Conservation (phyloP, 495 filamentous ascomycete genomes). For the Penicillium lagena region DNA sequence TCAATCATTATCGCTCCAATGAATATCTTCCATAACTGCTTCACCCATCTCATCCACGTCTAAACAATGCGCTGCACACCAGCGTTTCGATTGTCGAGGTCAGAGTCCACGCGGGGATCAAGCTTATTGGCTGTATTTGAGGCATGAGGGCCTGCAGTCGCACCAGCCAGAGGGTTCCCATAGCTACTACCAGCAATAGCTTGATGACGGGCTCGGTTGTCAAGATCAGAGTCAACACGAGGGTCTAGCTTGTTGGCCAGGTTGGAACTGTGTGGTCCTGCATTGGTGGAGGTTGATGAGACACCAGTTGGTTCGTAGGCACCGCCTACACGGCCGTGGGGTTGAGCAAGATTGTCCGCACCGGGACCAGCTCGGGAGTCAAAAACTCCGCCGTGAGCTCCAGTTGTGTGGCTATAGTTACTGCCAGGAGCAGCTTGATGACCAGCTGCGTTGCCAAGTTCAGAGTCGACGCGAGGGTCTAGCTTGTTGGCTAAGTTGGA, state of each 20-base stretch:
- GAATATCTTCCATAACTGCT: too few relatives aligned
- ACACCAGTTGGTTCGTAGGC: too few relatives aligned
- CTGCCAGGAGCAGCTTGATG: constrained; percentile 19
- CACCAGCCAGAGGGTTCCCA: constrained; percentile 16
- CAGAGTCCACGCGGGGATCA: constrained; percentile 38
- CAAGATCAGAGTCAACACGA: constrained; percentile 39
- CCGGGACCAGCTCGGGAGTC: too few relatives aligned
- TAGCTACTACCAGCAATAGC: constrained; percentile 27
- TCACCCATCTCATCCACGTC: too few relatives aligned
- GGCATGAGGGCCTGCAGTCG: constrained; percentile 23
- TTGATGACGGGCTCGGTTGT: constrained; percentile 22
- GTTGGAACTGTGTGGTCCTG: constrained; percentile 31
- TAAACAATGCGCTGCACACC: constrained; percentile 1
- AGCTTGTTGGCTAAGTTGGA: constrained; percentile 35
- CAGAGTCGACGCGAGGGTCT: constrained; percentile 45
- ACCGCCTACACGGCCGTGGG: too few relatives aligned
- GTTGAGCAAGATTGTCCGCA: too few relatives aligned
- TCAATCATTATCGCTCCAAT: too few relatives aligned
- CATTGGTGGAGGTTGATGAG: background rate
- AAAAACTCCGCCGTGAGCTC: too few relatives aligned
- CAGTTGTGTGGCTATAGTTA: too few relatives aligned
- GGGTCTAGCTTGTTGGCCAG: constrained; percentile 42
- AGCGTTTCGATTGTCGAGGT: background rate
- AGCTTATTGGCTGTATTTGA: constrained; percentile 31
- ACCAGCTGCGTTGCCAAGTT: constrained; percentile 29